Evolutionary conservation across 2,329 filamentous ascomycete genomes (phyloP).

Genomic region (Penicillium sp.): DNA sequence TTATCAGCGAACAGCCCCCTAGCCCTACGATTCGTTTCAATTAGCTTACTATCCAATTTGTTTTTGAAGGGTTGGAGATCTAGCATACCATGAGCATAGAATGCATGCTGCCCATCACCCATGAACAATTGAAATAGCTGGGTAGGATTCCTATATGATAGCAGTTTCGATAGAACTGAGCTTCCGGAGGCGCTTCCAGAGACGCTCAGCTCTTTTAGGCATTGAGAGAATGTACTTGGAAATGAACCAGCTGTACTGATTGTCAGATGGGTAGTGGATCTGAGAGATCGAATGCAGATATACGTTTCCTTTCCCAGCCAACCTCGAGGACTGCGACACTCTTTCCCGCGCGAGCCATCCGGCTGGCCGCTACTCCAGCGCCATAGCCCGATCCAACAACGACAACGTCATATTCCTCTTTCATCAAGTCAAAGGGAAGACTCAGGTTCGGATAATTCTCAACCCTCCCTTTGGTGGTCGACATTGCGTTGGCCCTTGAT

Average conservation of each 20-base stretch:
- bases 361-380: constrained; percentile 64
- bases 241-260: constrained; percentile 13
- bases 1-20: constrained; percentile 64
- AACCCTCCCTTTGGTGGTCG: neutral
- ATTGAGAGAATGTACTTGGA: constrained; percentile 11
- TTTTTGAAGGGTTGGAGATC: neutral
- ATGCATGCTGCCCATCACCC: constrained; percentile 64
- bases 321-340: constrained; percentile 66
- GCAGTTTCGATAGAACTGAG: constrained; percentile 4
- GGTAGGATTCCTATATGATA: constrained; percentile 52
- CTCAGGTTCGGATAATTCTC: constrained; percentile 12
- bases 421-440: constrained; percentile 8
- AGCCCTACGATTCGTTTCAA: constrained; percentile 48
- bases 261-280: no score
- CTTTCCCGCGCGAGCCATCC: constrained; percentile 63
- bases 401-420: constrained; percentile 61
- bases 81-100: constrained; percentile 59
- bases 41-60: no score
- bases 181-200: constrained; percentile 7
- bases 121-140: constrained; percentile 65
- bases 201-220: constrained; percentile 12
- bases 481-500: neutral
- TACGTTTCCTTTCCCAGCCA: constrained; percentile 64
- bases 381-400: constrained; percentile 72
- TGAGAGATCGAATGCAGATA: neutral